Base-by-base conservation (phyloP, 2,329 filamentous ascomycete genomes). In the Elsinoe fawcettii region DNA sequence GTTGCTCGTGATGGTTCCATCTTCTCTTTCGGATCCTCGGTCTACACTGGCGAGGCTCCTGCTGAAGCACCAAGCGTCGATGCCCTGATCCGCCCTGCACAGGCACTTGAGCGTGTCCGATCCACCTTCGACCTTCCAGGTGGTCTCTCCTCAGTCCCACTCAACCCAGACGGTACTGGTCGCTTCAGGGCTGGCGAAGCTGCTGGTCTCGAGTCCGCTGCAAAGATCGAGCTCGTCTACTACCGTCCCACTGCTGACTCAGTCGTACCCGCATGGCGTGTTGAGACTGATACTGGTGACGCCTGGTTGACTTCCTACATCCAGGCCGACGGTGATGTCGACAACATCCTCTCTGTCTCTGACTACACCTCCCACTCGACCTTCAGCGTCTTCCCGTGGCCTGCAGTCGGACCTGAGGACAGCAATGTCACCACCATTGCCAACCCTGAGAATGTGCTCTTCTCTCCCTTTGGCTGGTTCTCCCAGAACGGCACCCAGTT, bases 231-330 rank as follows among this genome's bases (percentile, higher is more conserved):
- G 60, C 72, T 83, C 2, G 75, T 80, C 36, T 84, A 83, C 67
- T 71, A 82, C 43, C 70, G 75, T 62, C 78, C 76, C 59, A 65
- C 70, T 0, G 74, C 80, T 34, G 74, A 74, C 51, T 69, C 64
- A 1, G 70, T 83, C 3, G 73, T 72, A 4, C 70, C 83, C 16
- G 71, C 77, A 0, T 84, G 80, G 81, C 72, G 80, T 64, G 71
- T 84, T 7, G 80, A 83, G 73, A 83, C 80, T 2, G 79, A 83
- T 58, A 67, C 81, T 34, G 59, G 72, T 8, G 74, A 77, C 58
- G 80, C 82, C 69, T 84, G 80, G 80, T 73, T 83, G 16, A 67
- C 81, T 44, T 77, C 78, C 2, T 84, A 83, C 63, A 74, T 83
- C 34, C 76, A 83, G 54, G 78, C 79, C 4, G 66, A 67, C 83